These are phyloP conservation scores for Quercus cerris DNA, from an alignment of 306 rosid species.

Conservation along the genomic window DNA sequence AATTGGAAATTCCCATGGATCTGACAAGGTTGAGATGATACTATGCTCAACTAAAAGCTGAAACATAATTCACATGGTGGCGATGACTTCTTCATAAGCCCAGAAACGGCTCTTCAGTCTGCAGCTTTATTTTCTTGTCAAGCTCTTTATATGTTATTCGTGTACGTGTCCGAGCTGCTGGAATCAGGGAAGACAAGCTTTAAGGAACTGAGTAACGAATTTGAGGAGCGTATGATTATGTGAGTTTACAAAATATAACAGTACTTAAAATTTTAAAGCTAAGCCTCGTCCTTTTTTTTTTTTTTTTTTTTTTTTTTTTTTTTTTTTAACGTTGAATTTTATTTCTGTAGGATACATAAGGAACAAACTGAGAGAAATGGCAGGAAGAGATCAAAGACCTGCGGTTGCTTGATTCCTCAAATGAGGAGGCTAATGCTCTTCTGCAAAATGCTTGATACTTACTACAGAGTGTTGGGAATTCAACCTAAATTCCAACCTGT, in stretches of 20 bases:
- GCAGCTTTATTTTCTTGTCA: not conserved
- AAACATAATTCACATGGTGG: not conserved
- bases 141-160: slow-evolving; percentile 1
- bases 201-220: slow-evolving; percentile 64
- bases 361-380: slow-evolving; percentile 73
- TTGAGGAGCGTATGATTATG: slow-evolving; percentile 74
- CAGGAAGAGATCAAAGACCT: slow-evolving; percentile 69
- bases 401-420: slow-evolving; percentile 65
- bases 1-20: too few relatives aligned
- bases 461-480: too few relatives aligned
- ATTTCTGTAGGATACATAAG: slow-evolving; percentile 58
- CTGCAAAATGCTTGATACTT: slow-evolving; percentile 65
- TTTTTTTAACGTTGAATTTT: too few relatives aligned
- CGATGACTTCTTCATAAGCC: not conserved
- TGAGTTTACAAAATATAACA: slow-evolving; percentile 28
- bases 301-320: not conserved
- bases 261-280: not conserved
- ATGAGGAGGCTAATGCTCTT: slow-evolving; percentile 62
- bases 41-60: not conserved
- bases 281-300: not conserved
- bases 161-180: slow-evolving; percentile 73
- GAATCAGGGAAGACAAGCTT: slow-evolving; percentile 68
- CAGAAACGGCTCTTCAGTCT: not conserved
- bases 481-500: too few relatives aligned
- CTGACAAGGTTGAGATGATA: not conserved